These are phyloP conservation scores for Madurella mycetomatis DNA, from an alignment of 2,329 filamentous ascomycete genomes.

Conservation along the genomic window DNA sequence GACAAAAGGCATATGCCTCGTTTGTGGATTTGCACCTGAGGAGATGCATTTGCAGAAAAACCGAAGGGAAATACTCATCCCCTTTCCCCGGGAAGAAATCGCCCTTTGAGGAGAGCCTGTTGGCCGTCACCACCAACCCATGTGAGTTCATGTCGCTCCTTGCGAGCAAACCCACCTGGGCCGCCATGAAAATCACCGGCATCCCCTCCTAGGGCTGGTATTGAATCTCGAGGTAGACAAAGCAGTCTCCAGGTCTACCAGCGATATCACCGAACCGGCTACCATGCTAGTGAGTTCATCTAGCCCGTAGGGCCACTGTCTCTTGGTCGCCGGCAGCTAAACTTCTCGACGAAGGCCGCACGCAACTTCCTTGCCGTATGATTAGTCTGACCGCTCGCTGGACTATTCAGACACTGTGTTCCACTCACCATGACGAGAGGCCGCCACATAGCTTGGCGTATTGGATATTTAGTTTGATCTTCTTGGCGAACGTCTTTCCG, in stretches of 20 bases:
- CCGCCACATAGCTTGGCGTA: neutral
- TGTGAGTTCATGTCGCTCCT: conserved; percentile 29
- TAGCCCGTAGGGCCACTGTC: neutral
- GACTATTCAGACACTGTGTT: neutral
- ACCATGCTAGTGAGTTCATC: conserved; percentile 6
- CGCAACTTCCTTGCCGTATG: neutral
- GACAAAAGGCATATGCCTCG: conserved; percentile 14
- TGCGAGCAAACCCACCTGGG: conserved; percentile 30
- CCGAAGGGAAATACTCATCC: conserved; percentile 24
- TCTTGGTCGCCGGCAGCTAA: neutral
- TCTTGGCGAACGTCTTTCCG: neutral
- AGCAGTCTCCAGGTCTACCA: conserved; percentile 16
- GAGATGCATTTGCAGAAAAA: conserved; percentile 22
- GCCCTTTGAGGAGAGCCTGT: conserved; percentile 25
- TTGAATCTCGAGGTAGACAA: conserved; percentile 29
- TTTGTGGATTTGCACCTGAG: conserved; percentile 23
- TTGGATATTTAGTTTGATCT: conserved; percentile 7
- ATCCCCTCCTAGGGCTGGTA: conserved; percentile 16
- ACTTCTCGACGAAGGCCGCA: neutral
- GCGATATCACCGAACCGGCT: neutral
- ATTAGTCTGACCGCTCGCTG: neutral
- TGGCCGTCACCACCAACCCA: conserved; percentile 28
- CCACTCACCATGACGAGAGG: conserved; percentile 2
- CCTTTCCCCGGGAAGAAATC: conserved; percentile 24
- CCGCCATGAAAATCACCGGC: conserved; percentile 26